phyloP scores from a whole-genome alignment of 345 rosid species.

The Citrus maxima region DNA sequence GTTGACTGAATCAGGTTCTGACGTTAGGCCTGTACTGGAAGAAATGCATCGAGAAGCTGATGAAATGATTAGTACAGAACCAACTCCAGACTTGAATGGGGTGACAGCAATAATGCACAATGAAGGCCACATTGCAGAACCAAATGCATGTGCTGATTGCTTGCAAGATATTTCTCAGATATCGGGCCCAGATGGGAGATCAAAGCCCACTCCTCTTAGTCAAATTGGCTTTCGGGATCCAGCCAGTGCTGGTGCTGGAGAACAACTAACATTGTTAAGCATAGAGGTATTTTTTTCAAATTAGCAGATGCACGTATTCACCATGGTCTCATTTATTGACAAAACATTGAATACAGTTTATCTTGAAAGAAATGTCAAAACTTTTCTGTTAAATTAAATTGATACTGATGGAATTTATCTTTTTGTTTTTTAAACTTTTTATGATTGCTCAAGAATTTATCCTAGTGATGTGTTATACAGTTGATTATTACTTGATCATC shows the following conservation, averaged over 20 bases:
- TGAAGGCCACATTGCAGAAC: slow-evolving; percentile 35
- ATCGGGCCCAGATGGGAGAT: slow-evolving; percentile 78
- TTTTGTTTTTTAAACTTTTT: background rate
- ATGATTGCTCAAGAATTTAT: background rate
- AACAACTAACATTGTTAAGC: slow-evolving; percentile 83
- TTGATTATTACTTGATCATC: background rate
- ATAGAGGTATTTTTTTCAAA: slow-evolving; percentile 58
- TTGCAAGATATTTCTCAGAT: slow-evolving; percentile 77
- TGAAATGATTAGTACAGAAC: slow-evolving; percentile 23
- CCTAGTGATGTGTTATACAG: background rate
- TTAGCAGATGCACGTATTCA: background rate
- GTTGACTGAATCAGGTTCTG: slow-evolving; percentile 28
- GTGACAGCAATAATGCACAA: slow-evolving; percentile 20
- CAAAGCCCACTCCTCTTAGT: slow-evolving; percentile 83
- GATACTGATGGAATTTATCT: background rate
- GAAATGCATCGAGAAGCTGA: slow-evolving; percentile 29
- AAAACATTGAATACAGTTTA: background rate
- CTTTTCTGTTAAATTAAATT: background rate
- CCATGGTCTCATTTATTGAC: background rate
- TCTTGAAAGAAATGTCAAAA: background rate
- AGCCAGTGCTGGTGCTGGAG: slow-evolving; percentile 93
- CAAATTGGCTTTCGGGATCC: slow-evolving; percentile 97
- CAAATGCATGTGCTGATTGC: slow-evolving; percentile 22
- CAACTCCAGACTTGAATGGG: slow-evolving; percentile 20
- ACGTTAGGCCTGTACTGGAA: slow-evolving; percentile 22